Conservation (phyloP, 2,329 filamentous ascomycete genomes). For the Diaporthe velutina region DNA sequence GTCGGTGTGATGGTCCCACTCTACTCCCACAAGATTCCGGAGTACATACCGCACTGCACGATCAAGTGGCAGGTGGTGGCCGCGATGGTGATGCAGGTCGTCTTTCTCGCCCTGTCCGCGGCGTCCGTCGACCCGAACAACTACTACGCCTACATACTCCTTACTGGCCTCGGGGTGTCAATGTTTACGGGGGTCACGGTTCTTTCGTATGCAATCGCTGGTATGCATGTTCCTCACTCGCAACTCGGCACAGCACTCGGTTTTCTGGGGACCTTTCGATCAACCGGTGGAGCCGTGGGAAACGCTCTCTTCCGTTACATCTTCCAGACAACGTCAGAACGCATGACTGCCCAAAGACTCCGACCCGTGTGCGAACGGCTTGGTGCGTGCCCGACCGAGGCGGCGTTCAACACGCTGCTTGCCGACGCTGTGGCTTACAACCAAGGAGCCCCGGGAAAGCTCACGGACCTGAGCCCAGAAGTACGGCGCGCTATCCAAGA, state of each 20-base stretch:
- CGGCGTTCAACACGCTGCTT: constrained; percentile 11
- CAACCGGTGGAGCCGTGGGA: constrained; percentile 20
- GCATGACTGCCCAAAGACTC: not conserved
- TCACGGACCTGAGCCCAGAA: constrained; percentile 2
- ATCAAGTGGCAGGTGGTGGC: constrained; percentile 33
- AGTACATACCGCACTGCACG: constrained; percentile 24
- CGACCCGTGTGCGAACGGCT: constrained; percentile 10
- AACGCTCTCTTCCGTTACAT: constrained; percentile 25
- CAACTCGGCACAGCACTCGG: constrained; percentile 28
- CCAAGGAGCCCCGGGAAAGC: constrained; percentile 2
- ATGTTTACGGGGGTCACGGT: constrained; percentile 29
- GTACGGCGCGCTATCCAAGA: not conserved
- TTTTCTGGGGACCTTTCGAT: constrained; percentile 24
- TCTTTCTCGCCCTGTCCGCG: constrained; percentile 25
- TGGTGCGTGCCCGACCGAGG: not conserved
- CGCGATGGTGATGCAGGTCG: constrained; percentile 21
- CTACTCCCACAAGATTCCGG: constrained; percentile 2
- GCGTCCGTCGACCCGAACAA: constrained; percentile 30
- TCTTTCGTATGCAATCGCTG: constrained; percentile 30
- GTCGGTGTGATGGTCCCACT: constrained; percentile 11
- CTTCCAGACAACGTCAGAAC: constrained; percentile 2
- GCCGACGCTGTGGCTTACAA: constrained; percentile 23
- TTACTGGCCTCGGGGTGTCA: constrained; percentile 16
- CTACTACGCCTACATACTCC: constrained; percentile 25
- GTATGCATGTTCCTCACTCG: constrained; percentile 31